Evolutionary conservation across 139 green algal species (phyloP).

Genomic region (Dunaliella primolecta): DNA sequence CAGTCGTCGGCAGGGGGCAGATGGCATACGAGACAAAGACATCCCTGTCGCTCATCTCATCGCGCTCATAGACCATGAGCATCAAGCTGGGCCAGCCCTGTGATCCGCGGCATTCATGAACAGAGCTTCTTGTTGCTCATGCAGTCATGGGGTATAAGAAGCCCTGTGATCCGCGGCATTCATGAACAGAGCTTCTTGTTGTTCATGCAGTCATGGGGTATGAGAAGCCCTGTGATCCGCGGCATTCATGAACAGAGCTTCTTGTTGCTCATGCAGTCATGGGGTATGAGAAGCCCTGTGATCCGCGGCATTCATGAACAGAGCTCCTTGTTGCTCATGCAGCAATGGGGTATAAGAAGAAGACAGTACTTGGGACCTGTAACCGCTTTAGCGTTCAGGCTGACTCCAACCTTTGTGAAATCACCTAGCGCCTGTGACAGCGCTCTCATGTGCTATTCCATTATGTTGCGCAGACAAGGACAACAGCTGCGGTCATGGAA

Average conservation of each 20-base stretch:
- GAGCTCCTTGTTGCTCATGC: not conserved
- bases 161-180: not conserved
- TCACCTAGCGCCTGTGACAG: too few relatives aligned
- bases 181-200: not conserved
- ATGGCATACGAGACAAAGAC: slow-evolving; percentile 36
- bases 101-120: not conserved
- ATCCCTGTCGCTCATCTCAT: slow-evolving; percentile 16
- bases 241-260: not conserved
- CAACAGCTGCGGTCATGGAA: too few relatives aligned
- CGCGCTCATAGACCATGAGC: slow-evolving; percentile 28
- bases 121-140: not conserved
- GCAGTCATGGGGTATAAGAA: not conserved
- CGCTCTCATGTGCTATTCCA: too few relatives aligned
- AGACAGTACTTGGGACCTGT: too few relatives aligned
- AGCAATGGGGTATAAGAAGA: not conserved
- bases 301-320: not conserved
- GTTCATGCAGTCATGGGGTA: not conserved
- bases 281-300: not conserved
- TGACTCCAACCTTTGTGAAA: too few relatives aligned
- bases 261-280: not conserved
- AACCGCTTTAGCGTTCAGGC: too few relatives aligned
- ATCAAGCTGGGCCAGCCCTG: slow-evolving; percentile 33
- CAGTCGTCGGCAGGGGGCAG: slow-evolving; percentile 20
- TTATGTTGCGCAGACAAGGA: too few relatives aligned
- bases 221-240: not conserved